These are phyloP conservation scores for Phalaenopsis hybrid DNA, from an alignment of 116 monocot species.

Conservation along the genomic window DNA sequence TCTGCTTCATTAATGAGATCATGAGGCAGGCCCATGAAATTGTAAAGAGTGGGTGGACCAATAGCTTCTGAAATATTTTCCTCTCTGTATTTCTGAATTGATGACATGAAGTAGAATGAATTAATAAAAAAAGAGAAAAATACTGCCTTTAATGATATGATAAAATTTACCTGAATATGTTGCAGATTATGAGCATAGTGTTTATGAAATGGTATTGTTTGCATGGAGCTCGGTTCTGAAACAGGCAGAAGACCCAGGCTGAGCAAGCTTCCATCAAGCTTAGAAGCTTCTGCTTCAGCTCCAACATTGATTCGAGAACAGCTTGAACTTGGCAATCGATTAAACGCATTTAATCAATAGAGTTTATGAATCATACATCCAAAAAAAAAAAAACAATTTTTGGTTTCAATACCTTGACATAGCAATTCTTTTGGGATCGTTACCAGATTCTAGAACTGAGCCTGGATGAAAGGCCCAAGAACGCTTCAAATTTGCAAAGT, in stretches of 20 bases:
- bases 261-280: constrained; percentile 13
- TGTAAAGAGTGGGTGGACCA: not conserved
- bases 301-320: not conserved
- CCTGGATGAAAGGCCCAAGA: constrained; percentile 16
- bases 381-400: no score
- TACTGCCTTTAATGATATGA: not conserved
- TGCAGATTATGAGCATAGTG: not conserved
- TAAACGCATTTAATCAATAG: not conserved
- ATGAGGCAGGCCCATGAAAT: constrained; percentile 8
- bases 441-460: not conserved
- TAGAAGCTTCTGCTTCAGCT: not conserved
- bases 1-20: constrained; percentile 2
- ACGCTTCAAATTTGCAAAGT: constrained; percentile 31
- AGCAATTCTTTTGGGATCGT: not conserved
- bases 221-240: not conserved
- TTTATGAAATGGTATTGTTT: not conserved
- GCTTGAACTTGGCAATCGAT: not conserved
- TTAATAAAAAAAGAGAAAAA: not conserved
- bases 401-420: not conserved
- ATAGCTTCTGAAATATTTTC: not conserved
- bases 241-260: constrained; percentile 4
- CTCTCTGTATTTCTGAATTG: not conserved
- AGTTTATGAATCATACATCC: not conserved
- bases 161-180: not conserved
- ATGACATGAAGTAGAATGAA: not conserved